Evolutionary conservation across 2,329 filamentous ascomycete species (phyloP).

Genomic region (Cytospora paraplurivora): DNA sequence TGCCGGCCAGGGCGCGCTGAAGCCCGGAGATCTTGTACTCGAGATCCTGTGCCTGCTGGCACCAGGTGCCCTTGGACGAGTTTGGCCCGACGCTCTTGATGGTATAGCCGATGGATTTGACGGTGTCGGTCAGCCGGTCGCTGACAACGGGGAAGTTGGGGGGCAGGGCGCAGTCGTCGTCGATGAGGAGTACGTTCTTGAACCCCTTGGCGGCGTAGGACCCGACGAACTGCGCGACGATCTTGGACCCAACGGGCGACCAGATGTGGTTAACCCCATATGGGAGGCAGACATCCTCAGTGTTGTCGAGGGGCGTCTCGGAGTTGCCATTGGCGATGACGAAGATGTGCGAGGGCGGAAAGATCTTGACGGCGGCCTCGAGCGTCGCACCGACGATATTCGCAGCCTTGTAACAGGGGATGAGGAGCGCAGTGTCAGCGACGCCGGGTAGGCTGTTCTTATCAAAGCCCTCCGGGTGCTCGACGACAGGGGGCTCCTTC

Average conservation of each 20-base stretch:
- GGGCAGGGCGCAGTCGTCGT: slow-evolving; percentile 52
- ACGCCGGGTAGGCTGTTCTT: slow-evolving; percentile 14
- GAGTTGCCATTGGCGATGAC: slow-evolving; percentile 53
- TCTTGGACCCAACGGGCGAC: slow-evolving; percentile 51
- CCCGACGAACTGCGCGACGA: slow-evolving; percentile 52
- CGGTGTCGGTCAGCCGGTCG: slow-evolving; percentile 43
- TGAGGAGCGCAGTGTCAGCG: slow-evolving; percentile 35
- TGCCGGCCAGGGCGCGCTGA: slow-evolving; percentile 46
- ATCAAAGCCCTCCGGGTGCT: slow-evolving; percentile 20
- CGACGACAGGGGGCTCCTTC: slow-evolving; percentile 35
- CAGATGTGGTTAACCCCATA: slow-evolving; percentile 52
- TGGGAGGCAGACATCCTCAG: slow-evolving; percentile 45
- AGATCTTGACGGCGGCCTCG: slow-evolving; percentile 48
- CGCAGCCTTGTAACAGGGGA: slow-evolving; percentile 52
- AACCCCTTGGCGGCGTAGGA: slow-evolving; percentile 48
- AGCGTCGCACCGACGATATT: slow-evolving; percentile 44
- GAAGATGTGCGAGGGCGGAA: slow-evolving; percentile 48
- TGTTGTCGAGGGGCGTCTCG: slow-evolving; percentile 48
- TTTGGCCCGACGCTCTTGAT: slow-evolving; percentile 48
- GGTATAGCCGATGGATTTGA: slow-evolving; percentile 52
- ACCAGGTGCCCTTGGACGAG: slow-evolving; percentile 40
- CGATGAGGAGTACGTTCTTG: slow-evolving; percentile 50
- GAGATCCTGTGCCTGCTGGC: slow-evolving; percentile 52
- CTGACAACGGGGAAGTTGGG: slow-evolving; percentile 50
- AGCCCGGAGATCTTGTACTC: slow-evolving; percentile 55